Conservation (phyloP, 306 rosid species). For the Cicer cuneatum region DNA sequence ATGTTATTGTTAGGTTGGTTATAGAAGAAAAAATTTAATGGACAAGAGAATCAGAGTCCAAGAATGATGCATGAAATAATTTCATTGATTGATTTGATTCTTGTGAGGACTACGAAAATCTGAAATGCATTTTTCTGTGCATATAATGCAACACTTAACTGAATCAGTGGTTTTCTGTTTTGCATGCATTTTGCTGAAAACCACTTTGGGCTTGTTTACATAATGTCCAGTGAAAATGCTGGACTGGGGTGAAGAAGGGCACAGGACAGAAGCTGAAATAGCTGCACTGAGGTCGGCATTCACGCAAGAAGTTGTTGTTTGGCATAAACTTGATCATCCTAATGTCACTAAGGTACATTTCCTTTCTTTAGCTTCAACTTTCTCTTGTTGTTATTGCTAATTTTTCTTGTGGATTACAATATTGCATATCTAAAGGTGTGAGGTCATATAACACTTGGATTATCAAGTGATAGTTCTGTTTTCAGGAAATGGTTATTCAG, state of each 20-base stretch:
- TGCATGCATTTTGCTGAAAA: conserved; percentile 30
- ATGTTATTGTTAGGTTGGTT: conserved; percentile 22
- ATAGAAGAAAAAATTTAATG: not conserved
- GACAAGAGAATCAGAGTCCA: not conserved
- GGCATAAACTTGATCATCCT: conserved; percentile 97
- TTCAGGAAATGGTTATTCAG: too few species aligned
- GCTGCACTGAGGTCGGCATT: conserved; percentile 84
- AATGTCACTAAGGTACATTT: conserved; percentile 87
- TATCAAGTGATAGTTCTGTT: not conserved
- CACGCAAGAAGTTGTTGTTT: conserved; percentile 89
- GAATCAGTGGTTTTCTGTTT: conserved; percentile 4
- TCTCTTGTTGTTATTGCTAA: not conserved
- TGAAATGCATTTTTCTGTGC: not conserved
- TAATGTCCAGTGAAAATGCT: conserved; percentile 68
- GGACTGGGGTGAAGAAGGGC: conserved; percentile 98
- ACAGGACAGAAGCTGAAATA: conserved; percentile 84
- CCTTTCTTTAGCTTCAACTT: conserved; percentile 14
- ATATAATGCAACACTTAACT: not conserved
- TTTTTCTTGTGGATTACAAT: conserved; percentile 1
- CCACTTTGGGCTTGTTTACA: conserved; percentile 34
- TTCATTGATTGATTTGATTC: not conserved
- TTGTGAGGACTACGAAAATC: not conserved
- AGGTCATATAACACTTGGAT: not conserved
- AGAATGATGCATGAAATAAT: not conserved
- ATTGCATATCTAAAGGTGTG: not conserved